These are phyloP conservation scores for Ceratocystiopsis sp. DNA, from an alignment of 2,329 filamentous ascomycete species.

Conservation along the genomic window DNA sequence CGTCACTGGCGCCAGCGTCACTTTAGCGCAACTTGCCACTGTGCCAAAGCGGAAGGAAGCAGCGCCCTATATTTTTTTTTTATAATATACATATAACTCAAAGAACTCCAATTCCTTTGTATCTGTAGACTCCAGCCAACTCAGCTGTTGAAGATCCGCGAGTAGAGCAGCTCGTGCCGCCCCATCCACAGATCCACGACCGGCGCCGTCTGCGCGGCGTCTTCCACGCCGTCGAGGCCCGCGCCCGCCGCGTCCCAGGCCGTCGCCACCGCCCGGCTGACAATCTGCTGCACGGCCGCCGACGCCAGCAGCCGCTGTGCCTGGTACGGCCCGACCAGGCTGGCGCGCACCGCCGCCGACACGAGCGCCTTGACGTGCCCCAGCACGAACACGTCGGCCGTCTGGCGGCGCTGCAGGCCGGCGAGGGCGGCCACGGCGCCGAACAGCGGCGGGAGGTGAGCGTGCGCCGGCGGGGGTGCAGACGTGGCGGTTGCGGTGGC, in stretches of 20 bases:
- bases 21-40: too few relatives aligned
- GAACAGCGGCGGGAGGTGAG: slow-evolving; percentile 55
- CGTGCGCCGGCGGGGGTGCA: slow-evolving; percentile 27
- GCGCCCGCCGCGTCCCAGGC: slow-evolving; percentile 33
- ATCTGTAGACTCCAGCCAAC: too few relatives aligned
- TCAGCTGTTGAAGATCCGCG: slow-evolving; percentile 72
- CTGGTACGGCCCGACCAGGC: slow-evolving; percentile 66
- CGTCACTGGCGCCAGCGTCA: too few relatives aligned
- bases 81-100: too few relatives aligned
- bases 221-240: slow-evolving; percentile 27
- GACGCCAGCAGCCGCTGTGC: slow-evolving; percentile 57
- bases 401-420: slow-evolving; percentile 40
- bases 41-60: too few relatives aligned
- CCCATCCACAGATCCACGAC: slow-evolving; percentile 72
- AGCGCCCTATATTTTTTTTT: too few relatives aligned
- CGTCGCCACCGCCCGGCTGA: slow-evolving; percentile 39
- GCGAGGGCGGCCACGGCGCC: slow-evolving; percentile 49
- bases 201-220: slow-evolving; percentile 59
- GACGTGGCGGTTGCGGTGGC: too few relatives aligned
- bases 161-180: slow-evolving; percentile 68
- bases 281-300: slow-evolving; percentile 34
- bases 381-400: slow-evolving; percentile 60
- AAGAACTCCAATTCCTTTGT: too few relatives aligned
- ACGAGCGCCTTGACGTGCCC: slow-evolving; percentile 61
- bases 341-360: slow-evolving; percentile 60